Evolutionary conservation across 139 green algal species (phyloP), one percentile per base, ranked within the genome.

Genomic region (Pleodorina starrii): DNA sequence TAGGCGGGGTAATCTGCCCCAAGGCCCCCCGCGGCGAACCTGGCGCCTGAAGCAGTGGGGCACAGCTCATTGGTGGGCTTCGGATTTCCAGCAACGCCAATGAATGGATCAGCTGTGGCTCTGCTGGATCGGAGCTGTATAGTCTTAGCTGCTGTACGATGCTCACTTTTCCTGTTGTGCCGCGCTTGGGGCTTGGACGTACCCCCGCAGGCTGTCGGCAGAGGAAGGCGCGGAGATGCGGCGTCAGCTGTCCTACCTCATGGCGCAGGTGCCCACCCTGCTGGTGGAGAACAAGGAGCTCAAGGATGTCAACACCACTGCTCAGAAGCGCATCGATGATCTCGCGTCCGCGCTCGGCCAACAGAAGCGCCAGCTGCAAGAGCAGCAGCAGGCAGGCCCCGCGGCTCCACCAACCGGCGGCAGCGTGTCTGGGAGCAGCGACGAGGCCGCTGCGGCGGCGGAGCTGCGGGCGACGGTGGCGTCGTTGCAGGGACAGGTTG

Each of bases 171-270:
- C n/a, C n/a, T n/a, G n/a, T n/a, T n/a, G n/a, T n/a, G n/a, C n/a
- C n/a, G n/a, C n/a, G n/a, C n/a, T n/a, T n/a, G n/a, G n/a, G n/a
- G n/a, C n/a, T n/a, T n/a, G n/a, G n/a, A n/a, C n/a, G 29, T 66
- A 12, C 29, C 7, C 6, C 7, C 23, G 51, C 50, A 84, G 76
- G 76, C 35, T 36, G 6, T 84, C 50, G 11, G 48, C 50, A 2
- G 76, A 71, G 48, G 76, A 48, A 0, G 46, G 50, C n/a, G 76
- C 32, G 12, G 82, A 88, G 32, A 68, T 88, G 46, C 82, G 46
- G n/a, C 82, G 25, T 11, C 74, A 90, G 86, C 36, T 90, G 17
- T 40, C 86, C 10, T 80, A 68, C 51, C 86, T 90, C 16, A 77
- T 86, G 57, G 29, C 86, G 1, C 35, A 72, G 42, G 75, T 90